phyloP scores from a whole-genome alignment of 2,329 filamentous ascomycete genomes.

The Fusarium nanum region DNA sequence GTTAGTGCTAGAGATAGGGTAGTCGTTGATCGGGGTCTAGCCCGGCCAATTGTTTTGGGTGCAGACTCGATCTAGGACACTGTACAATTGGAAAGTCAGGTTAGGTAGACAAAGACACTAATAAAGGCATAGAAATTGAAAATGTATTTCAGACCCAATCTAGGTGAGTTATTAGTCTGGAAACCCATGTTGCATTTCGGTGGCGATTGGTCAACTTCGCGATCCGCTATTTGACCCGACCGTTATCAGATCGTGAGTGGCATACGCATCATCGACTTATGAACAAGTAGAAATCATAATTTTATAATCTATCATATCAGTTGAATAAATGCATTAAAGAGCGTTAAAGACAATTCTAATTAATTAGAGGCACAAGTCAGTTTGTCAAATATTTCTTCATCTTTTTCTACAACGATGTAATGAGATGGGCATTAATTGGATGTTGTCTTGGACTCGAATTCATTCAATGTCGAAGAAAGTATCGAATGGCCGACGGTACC shows the following conservation, averaged over 20 bases:
- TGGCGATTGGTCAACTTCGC: slow-evolving; percentile 12
- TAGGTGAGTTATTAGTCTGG: background rate
- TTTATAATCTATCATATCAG: background rate
- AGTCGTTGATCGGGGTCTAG: slow-evolving; percentile 12
- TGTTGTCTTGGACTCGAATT: background rate
- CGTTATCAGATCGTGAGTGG: slow-evolving; percentile 34
- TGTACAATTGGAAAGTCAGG: no score
- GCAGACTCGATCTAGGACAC: background rate
- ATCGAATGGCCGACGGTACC: slow-evolving; percentile 26
- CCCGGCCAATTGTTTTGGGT: slow-evolving; percentile 5
- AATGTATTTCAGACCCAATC: background rate
- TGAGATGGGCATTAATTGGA: background rate
- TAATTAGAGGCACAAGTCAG: background rate
- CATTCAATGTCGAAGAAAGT: slow-evolving; percentile 14
- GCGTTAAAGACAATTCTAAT: background rate
- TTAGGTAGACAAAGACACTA: background rate
- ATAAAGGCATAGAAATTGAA: background rate
- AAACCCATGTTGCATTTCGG: background rate
- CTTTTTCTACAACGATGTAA: background rate
- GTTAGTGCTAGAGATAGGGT: slow-evolving; percentile 5
- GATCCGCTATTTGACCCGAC: slow-evolving; percentile 5
- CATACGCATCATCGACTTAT: slow-evolving; percentile 34
- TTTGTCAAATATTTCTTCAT: background rate
- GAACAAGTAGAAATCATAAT: background rate
- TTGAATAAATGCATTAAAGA: background rate